Conservation (phyloP, 2,329 filamentous ascomycete species). For the Neocucurbitaria cava region DNA sequence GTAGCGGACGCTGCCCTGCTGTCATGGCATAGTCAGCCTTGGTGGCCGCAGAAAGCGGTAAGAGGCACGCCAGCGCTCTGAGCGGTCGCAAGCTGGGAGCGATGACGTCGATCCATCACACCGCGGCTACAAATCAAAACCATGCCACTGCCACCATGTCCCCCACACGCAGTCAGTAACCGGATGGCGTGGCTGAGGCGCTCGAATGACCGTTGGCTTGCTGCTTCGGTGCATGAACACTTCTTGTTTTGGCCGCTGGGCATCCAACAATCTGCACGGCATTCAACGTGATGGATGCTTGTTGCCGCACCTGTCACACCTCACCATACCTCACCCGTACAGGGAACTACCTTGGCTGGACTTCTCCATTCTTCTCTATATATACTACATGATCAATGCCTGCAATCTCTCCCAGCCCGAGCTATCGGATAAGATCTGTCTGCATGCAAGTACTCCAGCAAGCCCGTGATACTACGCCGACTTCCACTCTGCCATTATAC, state of each 20-base stretch:
- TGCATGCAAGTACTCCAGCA: not conserved
- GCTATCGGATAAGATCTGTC: not conserved
- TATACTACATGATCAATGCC: not conserved
- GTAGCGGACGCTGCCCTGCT: conserved; percentile 1
- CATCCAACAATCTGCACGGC: not conserved
- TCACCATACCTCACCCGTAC: not conserved
- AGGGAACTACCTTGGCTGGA: not conserved
- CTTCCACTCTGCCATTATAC: not conserved
- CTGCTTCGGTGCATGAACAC: conserved; percentile 1
- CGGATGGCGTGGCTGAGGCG: not conserved
- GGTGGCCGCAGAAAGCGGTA: conserved; percentile 1
- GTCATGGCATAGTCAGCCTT: not conserved
- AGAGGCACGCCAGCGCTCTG: conserved; percentile 1
- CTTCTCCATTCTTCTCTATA: not conserved
- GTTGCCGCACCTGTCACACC: not conserved
- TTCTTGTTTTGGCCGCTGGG: conserved; percentile 2
- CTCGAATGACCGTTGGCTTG: not conserved
- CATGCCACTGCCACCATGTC: not conserved
- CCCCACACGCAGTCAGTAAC: not conserved
- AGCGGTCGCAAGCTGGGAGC: not conserved
- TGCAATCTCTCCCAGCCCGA: not conserved
- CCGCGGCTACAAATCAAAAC: not conserved
- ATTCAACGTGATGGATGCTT: not conserved
- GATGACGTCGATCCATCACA: conserved; percentile 4
- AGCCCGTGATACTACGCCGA: not conserved